phyloP scores from a whole-genome alignment of 2,329 filamentous ascomycete genomes.

The Corynespora cassiicola region DNA sequence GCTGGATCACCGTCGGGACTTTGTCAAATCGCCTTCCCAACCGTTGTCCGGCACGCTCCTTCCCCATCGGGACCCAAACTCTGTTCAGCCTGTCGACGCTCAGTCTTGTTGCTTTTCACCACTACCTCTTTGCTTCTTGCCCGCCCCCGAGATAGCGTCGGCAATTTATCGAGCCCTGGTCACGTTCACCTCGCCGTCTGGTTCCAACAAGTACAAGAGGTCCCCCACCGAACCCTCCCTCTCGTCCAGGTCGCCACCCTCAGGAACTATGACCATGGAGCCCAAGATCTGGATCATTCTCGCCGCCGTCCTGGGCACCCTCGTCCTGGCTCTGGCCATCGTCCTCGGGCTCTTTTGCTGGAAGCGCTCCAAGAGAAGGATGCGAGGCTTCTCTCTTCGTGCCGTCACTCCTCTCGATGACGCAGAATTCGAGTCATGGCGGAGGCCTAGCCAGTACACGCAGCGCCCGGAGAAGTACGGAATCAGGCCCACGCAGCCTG shows the following conservation, averaged over 20 bases:
- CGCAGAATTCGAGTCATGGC: slow-evolving; percentile 50
- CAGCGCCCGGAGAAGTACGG: slow-evolving; percentile 43
- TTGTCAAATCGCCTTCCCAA: slow-evolving; percentile 21
- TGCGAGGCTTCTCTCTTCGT: slow-evolving; percentile 43
- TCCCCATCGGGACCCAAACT: slow-evolving; percentile 8
- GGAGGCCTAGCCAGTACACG: slow-evolving; percentile 45
- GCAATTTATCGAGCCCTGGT: no score
- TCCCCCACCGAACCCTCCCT: background rate
- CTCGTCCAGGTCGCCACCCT: slow-evolving; percentile 1
- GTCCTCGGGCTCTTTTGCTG: slow-evolving; percentile 39
- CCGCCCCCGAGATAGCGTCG: no score
- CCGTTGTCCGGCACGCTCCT: slow-evolving; percentile 11
- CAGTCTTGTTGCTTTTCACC: no score
- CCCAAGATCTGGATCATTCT: slow-evolving; percentile 46
- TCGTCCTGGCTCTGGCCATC: slow-evolving; percentile 34
- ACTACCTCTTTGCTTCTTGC: no score
- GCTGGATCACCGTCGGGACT: slow-evolving; percentile 22
- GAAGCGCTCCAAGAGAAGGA: slow-evolving; percentile 40
- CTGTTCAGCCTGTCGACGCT: no score
- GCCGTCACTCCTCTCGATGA: slow-evolving; percentile 48
- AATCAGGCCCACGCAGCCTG: slow-evolving; percentile 34
- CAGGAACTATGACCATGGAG: slow-evolving; percentile 33
- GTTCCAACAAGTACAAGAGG: no score
- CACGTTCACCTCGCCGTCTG: no score
- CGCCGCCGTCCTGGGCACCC: slow-evolving; percentile 37